Base-by-base conservation (phyloP, 176 grass and related monocot species). In the Guadua angustifolia region DNA sequence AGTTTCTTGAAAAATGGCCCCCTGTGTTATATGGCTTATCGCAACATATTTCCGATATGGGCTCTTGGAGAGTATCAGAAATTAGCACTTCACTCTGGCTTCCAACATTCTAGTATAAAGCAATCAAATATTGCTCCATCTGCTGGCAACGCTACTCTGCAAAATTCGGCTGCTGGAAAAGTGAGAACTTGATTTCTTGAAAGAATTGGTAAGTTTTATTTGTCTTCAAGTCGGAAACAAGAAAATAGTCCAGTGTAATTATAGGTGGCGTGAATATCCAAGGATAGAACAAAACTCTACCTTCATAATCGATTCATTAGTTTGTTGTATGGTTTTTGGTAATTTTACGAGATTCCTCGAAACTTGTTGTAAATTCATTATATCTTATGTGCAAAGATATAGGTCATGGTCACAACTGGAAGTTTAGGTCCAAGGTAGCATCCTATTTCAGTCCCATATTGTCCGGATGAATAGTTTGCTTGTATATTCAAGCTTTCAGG, bases 41-140 rank as follows among this genome's bases (percentile, higher is more conserved):
- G 94, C 32, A 97, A 97, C 8, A 89, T 91, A 84, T 97, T 97
- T 42, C 94, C 94, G 49, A 97, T 97, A 81, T 92, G 91, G 94
- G 94, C 94, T 63, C 87, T 97, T 65, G 91, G 77, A 75, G 81
- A 97, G 81, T 97, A 97, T 79, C 84, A 86, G 40, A 89, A 84
- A 87, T 69, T 77, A 43, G 80, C 86, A 75, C 80, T 77, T 52
- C 38, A 26, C 21, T 25, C 47, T 14, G 39, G 36, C 18, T 62
- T 49, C 63, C 36, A 57, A 29, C 18, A 77, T 85, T 76, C 44
- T 24, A 51, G 55, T 64, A 9, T 6, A 66, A 38, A 33, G 52
- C 17, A 51, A 50, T 7, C 56, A 59, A 9, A 70, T 69, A 42
- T 17, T 39, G 8, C 33, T 75, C 52, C 80, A 63, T 80, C 32